Evolutionary conservation across 1,284 basidiomycete genomes (phyloP), one percentile per base, ranked within the genome.

Genomic region (Leccinum griseonigrum): DNA sequence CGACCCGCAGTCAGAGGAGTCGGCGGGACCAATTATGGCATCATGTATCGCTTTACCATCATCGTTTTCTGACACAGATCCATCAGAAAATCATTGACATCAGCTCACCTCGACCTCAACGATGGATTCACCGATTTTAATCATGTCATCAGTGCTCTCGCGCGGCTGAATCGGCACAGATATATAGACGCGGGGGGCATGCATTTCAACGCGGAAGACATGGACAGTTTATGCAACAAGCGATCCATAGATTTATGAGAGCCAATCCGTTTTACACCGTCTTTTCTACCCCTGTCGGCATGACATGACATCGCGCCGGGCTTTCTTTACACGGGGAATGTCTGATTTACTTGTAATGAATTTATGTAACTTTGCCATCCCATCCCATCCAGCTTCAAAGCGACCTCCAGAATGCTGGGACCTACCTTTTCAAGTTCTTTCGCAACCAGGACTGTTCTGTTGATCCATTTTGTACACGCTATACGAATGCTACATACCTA

Each of bases 81-180:
- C 61, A 61, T 67, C 66, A 65, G 67, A 62, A 56, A 66, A 64
- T 48, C 65, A 68, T 43, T 69, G 72, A 56, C 79, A 78, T 65
- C 76, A 76, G 53, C 67, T 76, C 50, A 69, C 78, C 36, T 72
- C 69, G 28, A 76, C 75, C 40, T 76, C 76, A 9, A 68, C 68
- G 26, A 64, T 75, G 57, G 75, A 76, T 63, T 76, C 74, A 18
- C 71, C 75, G 54, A 69, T 54, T 78, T 60, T 63, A 68, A 60
- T 52, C 60, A 54, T 59, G 57, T 55, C 62, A 63, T 56, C 53
- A 52, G 36, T 62, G 52, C 61, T 60, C 58, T 53, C 52, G 48
- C 50, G 48, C 53, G 53, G 66, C 60, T 65, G 59, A 65, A 51
- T 58, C 57, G 57, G 56, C 62, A 63, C 38, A 61, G 46, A 63